A percentile compares a stretch with the other conserved stretches of the same genome.
Evolutionary conservation across 2,329 filamentous ascomycete species (phyloP).

Genomic region (Ilyonectria sp.): DNA sequence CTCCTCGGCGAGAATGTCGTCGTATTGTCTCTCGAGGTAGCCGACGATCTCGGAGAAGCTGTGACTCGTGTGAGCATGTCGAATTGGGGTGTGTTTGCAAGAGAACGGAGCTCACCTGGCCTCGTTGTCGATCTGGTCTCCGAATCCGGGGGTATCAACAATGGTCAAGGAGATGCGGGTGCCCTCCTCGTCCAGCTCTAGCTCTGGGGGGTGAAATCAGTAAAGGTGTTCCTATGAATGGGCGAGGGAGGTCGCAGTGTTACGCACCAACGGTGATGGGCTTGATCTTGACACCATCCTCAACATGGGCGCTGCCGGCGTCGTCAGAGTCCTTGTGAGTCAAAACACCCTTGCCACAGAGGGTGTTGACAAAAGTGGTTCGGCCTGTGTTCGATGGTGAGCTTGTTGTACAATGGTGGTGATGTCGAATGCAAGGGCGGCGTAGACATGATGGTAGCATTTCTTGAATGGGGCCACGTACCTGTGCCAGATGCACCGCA

Average conservation of each 20-base stretch:
- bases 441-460: constrained; percentile 31
- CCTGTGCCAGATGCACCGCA: constrained; percentile 98
- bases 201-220: constrained; percentile 69
- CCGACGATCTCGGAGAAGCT: constrained; percentile 98
- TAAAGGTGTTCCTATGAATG: constrained; percentile 36
- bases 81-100: neutral
- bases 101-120: constrained; percentile 76
- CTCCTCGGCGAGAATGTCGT: constrained; percentile 98
- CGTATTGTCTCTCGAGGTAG: constrained; percentile 99
- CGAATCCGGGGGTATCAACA: constrained; percentile 97
- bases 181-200: constrained; percentile 97
- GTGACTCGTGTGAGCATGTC: constrained; percentile 27
- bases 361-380: constrained; percentile 99
- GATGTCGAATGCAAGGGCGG: constrained; percentile 28
- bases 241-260: constrained; percentile 1
- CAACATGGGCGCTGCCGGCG: constrained; percentile 87
- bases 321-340: constrained; percentile 95
- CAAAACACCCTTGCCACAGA: constrained; percentile 95
- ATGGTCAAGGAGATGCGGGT: constrained; percentile 98
- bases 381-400: constrained; percentile 74
- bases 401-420: constrained; percentile 30
- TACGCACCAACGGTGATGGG: constrained; percentile 91
- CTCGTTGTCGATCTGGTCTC: constrained; percentile 99
- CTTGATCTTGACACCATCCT: constrained; percentile 99
- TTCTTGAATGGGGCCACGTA: constrained; percentile 63